Base-by-base conservation (phyloP, 1,139 yeast species). In the Magnusiomyces fungicola region DNA sequence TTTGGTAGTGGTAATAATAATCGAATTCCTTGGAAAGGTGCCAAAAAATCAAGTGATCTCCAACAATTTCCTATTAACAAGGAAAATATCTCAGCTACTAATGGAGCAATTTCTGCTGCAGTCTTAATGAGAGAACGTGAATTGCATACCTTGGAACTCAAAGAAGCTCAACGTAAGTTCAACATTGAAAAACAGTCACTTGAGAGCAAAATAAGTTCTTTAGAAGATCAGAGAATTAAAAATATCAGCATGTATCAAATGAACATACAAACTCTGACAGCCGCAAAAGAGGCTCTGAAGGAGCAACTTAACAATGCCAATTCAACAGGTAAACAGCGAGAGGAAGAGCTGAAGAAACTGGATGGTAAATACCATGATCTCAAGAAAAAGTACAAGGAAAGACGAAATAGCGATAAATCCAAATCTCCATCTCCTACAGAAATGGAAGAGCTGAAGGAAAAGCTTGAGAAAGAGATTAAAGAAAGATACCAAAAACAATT, bases 401-500 rank as follows among this genome's bases (percentile, higher is more conserved):
- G 24, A 4, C 21, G 23, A 6, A 38, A 7, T 27, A 27, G 30
- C 30, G 12, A 12, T 27, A 12, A 14, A 7, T 21, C 5, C 16
- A n/a, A n/a, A 7, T 21, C 23, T 7, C 16, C 16, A 18, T 34
- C 5, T 34, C 22, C 24, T 22, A 25, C 21, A 41, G 30, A 38
- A 29, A 43, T n/a, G 39, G 14, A 37, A 21, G 30, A 38, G 36
- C 33, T 27, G 16, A 21, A 38, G 27, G 37, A 27, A 9, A 38
- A 19, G 4, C 18, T 29, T 18, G 21, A 23, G n/a, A 27, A 38
- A 38, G 34, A 30, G 14, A 21, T 45, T 10, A 43, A 45, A 24
- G 23, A 38, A 10, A 37, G 38, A 29, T 34, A 37, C 29, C 16
- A 41, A 16, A 38, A 38, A 45, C 34, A 38, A n/a, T 22, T 45